Conservation (phyloP, 371 early-diverging fungal genomes). For the Mucor sp. region DNA sequence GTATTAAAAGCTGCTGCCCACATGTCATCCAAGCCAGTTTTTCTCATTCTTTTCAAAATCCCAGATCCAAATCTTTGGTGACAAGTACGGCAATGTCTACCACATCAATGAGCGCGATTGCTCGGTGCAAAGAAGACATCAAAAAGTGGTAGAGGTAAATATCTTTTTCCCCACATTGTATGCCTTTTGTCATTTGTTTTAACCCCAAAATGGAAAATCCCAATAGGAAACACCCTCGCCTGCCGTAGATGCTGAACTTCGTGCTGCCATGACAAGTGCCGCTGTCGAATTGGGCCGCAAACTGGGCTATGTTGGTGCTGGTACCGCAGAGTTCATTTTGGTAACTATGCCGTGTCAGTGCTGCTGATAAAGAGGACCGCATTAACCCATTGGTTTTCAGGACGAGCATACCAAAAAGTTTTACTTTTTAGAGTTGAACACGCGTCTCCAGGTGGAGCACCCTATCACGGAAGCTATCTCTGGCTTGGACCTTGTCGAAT, state of each 20-base stretch:
- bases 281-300: constrained; percentile 62
- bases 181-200: constrained; percentile 10
- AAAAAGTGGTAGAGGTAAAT: constrained; percentile 81
- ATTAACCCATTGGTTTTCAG: neutral
- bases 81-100: constrained; percentile 76
- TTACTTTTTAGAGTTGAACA: constrained; percentile 87
- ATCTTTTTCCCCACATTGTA: neutral
- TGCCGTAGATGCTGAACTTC: constrained; percentile 49
- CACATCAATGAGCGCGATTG: constrained; percentile 93
- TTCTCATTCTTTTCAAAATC: too few species aligned
- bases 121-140: constrained; percentile 86
- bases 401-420: constrained; percentile 68
- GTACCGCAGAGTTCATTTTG: constrained; percentile 87
- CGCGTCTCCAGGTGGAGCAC: constrained; percentile 92
- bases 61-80: constrained; percentile 81
- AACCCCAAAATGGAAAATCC: constrained; percentile 13
- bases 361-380: neutral
- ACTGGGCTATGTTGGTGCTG: constrained; percentile 68
- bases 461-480: constrained; percentile 95
- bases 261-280: constrained; percentile 57
- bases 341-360: neutral
- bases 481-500: constrained; percentile 93
- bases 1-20: constrained; percentile 43
- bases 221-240: constrained; percentile 63
- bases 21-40: neutral